Evolutionary conservation across 2,329 filamentous ascomycete genomes (phyloP).

Genomic region (Colletotrichum graminicola): DNA sequence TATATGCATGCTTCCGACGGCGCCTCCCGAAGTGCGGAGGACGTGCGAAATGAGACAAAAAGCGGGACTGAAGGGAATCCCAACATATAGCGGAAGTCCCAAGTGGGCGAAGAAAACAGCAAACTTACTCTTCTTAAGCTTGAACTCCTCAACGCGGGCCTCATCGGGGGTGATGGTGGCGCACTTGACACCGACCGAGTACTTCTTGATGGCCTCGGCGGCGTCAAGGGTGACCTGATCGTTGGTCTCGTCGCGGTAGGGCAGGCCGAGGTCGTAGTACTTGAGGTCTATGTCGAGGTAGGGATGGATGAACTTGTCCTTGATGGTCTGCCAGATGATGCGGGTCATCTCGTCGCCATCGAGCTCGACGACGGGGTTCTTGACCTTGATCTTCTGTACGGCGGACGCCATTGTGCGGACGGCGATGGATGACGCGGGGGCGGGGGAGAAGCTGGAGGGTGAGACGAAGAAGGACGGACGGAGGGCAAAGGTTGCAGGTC

Average conservation of each 20-base stretch:
- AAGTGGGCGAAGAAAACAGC: background rate
- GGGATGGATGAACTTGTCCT: constrained; percentile 97
- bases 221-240: constrained; percentile 96
- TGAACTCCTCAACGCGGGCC: constrained; percentile 95
- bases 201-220: constrained; percentile 98
- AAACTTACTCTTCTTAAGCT: constrained; percentile 92
- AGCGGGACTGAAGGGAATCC: background rate
- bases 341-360: constrained; percentile 97
- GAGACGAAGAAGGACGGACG: constrained; percentile 34
- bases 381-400: constrained; percentile 94
- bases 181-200: constrained; percentile 98
- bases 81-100: background rate
- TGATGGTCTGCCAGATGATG: constrained; percentile 99
- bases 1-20: constrained; percentile 26
- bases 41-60: constrained; percentile 19
- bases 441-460: constrained; percentile 25
- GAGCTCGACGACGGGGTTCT: constrained; percentile 98
- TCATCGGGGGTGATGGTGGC: constrained; percentile 99
- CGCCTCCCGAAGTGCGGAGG: constrained; percentile 26
- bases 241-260: constrained; percentile 95
- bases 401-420: constrained; percentile 66
- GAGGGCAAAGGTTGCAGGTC: constrained; percentile 32
- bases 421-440: constrained; percentile 41
- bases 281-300: constrained; percentile 98
- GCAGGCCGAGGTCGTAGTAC: constrained; percentile 94